These are phyloP conservation scores for Chalaropsis thielavioides DNA, from an alignment of 2,329 filamentous ascomycete species.

Conservation along the genomic window DNA sequence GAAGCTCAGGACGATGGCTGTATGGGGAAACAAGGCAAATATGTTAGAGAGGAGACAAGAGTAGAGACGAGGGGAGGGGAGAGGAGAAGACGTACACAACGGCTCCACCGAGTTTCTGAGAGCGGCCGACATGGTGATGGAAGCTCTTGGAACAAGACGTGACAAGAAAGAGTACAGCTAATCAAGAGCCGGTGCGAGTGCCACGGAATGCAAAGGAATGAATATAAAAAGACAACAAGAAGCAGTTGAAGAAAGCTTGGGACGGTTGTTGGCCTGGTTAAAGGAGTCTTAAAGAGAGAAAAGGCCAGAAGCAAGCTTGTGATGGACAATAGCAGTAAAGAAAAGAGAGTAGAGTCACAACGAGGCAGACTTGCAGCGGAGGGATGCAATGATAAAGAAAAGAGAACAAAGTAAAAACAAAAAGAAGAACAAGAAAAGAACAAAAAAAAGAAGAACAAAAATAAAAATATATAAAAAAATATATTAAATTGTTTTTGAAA, in stretches of 20 bases:
- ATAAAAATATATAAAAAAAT: not conserved
- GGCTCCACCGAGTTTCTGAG: conserved; percentile 14
- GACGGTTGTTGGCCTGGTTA: conserved; percentile 1
- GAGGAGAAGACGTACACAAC: conserved; percentile 8
- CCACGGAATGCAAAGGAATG: not conserved
- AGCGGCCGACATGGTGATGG: conserved; percentile 7
- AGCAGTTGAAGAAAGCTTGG: not conserved
- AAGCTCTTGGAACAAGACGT: not conserved
- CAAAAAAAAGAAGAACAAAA: not conserved
- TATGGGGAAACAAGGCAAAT: conserved; percentile 1
- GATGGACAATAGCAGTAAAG: not conserved
- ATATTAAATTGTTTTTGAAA: no score
- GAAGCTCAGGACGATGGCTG: conserved; percentile 14
- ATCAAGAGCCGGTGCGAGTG: not conserved
- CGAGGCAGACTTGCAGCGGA: not conserved
- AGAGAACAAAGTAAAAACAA: not conserved
- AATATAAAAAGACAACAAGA: conserved; percentile 3
- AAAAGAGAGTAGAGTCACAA: not conserved
- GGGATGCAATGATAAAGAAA: not conserved
- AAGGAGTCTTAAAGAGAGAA: not conserved
- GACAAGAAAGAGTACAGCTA: no score
- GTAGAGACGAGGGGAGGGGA: conserved; percentile 3
- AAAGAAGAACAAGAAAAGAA: conserved; percentile 1
- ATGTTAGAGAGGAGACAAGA: conserved; percentile 7
- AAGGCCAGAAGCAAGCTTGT: not conserved